A percentile compares a stretch with the other conserved stretches of the same genome.
Evolutionary conservation across 2,329 filamentous ascomycete genomes (phyloP).

Genomic region (Fusarium protoensiforme): DNA sequence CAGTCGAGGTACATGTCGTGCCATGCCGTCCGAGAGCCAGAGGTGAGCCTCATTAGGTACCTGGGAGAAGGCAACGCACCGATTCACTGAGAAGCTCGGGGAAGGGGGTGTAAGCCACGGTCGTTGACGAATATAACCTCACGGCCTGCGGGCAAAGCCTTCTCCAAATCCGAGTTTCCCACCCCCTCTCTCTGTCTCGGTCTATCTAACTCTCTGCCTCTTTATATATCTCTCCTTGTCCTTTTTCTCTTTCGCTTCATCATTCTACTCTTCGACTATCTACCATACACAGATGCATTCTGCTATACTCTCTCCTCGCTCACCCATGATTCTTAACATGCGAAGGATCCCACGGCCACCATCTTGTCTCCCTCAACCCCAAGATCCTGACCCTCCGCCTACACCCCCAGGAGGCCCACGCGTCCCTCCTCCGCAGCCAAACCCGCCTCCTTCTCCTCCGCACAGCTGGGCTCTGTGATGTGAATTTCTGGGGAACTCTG

Average conservation of each 20-base stretch:
- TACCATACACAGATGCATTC: background rate
- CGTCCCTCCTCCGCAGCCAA: conserved; percentile 42
- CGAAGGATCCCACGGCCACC: conserved; percentile 7
- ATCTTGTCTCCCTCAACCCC: conserved; percentile 5
- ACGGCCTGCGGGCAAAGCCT: conserved; percentile 4
- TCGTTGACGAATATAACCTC: conserved; percentile 37
- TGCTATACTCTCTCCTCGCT: background rate
- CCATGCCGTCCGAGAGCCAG: conserved; percentile 26
- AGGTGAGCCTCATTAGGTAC: conserved; percentile 37
- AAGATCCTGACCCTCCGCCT: conserved; percentile 42
- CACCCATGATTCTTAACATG: conserved; percentile 15
- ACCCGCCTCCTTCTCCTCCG: conserved; percentile 44
- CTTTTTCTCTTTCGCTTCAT: background rate
- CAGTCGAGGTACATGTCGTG: conserved; percentile 29
- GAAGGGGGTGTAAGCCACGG: background rate
- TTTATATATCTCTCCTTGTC: background rate
- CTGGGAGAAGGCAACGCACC: conserved; percentile 13
- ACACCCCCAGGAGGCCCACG: conserved; percentile 45
- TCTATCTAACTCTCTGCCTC: background rate
- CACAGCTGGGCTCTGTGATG: conserved; percentile 23
- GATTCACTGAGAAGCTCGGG: conserved; percentile 17
- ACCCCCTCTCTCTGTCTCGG: background rate
- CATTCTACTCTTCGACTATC: background rate
- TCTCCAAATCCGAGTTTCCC: background rate
- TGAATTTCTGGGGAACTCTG: background rate